A percentile compares a stretch with the other conserved stretches of the same genome.
Evolutionary conservation across 2,329 filamentous ascomycete species (phyloP).

Genomic region (Mariannaea elegans): DNA sequence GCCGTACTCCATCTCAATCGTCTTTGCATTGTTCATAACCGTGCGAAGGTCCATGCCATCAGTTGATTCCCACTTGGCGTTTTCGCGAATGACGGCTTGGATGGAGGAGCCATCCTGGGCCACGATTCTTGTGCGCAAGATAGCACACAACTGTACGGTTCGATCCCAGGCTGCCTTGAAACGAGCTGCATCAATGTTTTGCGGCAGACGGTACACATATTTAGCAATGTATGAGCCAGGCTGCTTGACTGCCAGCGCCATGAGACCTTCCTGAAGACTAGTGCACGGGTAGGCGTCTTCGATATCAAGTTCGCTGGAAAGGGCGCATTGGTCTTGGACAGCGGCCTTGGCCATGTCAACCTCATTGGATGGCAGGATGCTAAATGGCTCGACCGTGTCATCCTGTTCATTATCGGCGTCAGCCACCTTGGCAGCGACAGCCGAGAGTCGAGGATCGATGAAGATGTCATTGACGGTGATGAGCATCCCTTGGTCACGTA

Average conservation of each 20-base stretch:
- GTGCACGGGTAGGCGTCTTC: constrained; percentile 49
- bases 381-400: neutral
- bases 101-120: neutral
- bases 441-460: constrained; percentile 1
- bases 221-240: constrained; percentile 21
- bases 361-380: neutral
- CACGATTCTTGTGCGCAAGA: neutral
- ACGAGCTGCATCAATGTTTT: neutral
- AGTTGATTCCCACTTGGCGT: neutral
- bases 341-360: neutral
- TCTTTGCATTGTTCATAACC: neutral
- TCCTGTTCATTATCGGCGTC: neutral
- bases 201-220: neutral
- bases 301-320: constrained; percentile 12
- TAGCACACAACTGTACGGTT: neutral
- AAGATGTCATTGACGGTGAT: constrained; percentile 16
- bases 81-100: neutral
- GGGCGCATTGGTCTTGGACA: neutral
- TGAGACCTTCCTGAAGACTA: constrained; percentile 46
- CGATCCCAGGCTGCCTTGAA: neutral
- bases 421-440: neutral
- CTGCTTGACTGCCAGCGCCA: constrained; percentile 31
- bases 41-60: neutral
- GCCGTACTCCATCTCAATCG: neutral
- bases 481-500: neutral